These are phyloP conservation scores for Apophysomyces ossiformis DNA, from an alignment of 371 early-diverging fungal genomes.

Conservation along the genomic window DNA sequence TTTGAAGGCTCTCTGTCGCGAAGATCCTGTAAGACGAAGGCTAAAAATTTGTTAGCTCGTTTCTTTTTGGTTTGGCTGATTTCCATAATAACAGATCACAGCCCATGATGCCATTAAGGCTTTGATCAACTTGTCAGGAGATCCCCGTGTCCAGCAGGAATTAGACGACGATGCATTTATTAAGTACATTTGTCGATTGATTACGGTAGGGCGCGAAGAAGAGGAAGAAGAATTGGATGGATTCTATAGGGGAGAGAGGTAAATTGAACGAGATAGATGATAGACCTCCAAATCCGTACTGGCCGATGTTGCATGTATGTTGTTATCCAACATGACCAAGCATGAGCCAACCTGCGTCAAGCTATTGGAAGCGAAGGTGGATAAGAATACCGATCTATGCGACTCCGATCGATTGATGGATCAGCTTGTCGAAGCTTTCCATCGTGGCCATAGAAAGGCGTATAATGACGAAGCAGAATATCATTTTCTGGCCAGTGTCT, in stretches of 20 bases:
- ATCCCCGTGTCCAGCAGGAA: conserved; percentile 59
- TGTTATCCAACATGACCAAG: conserved; percentile 92
- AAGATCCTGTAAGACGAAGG: conserved; percentile 62
- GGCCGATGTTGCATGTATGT: conserved; percentile 87
- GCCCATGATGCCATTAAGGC: conserved; percentile 85
- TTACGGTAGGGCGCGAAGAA: conserved; percentile 52
- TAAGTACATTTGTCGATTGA: conserved; percentile 67
- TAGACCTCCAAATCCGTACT: conserved; percentile 64
- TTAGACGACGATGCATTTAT: conserved; percentile 74
- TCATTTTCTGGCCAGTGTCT: conserved; percentile 89
- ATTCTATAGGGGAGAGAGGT: not conserved
- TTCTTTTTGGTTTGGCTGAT: not conserved
- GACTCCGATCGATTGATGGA: conserved; percentile 65
- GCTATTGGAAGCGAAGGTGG: conserved; percentile 53
- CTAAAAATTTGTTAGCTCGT: too few species aligned
- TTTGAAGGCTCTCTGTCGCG: conserved; percentile 70
- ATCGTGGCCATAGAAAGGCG: conserved; percentile 72
- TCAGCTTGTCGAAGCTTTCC: conserved; percentile 88
- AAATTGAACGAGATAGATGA: not conserved
- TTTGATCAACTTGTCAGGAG: conserved; percentile 84
- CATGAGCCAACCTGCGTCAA: conserved; percentile 58
- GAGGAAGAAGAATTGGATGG: not conserved
- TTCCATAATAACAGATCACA: conserved; percentile 53
- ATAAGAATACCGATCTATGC: conserved; percentile 47
- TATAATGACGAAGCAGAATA: conserved; percentile 86